phyloP scores from a whole-genome alignment of 2,329 filamentous ascomycete genomes.

The Pseudovirgaria hyperparasitica region DNA sequence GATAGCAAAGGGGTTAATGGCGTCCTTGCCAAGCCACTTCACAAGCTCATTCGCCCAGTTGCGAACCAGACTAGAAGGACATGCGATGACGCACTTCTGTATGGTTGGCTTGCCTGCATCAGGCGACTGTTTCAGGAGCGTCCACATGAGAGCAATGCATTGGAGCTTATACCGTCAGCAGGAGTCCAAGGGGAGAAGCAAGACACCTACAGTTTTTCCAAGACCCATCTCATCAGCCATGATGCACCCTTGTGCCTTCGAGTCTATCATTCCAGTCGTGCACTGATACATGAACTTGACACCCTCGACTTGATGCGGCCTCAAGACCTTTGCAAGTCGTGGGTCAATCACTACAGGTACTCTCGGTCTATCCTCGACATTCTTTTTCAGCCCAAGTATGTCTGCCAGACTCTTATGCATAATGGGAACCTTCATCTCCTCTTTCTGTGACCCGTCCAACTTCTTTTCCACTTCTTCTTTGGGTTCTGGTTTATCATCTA shows the following conservation, averaged over 20 bases:
- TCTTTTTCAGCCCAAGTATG: constrained; percentile 88
- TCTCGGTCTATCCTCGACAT: constrained; percentile 68
- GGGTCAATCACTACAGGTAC: constrained; percentile 98
- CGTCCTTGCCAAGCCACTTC: constrained; percentile 91
- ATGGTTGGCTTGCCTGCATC: constrained; percentile 91
- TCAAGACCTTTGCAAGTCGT: constrained; percentile 71
- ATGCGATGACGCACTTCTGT: constrained; percentile 93
- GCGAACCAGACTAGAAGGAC: constrained; percentile 86
- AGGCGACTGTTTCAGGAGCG: constrained; percentile 84
- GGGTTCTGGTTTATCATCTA: constrained; percentile 62
- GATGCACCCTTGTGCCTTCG: constrained; percentile 91
- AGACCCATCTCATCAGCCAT: constrained; percentile 99
- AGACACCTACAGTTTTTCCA: constrained; percentile 59
- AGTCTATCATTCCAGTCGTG: constrained; percentile 88
- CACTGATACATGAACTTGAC: constrained; percentile 96
- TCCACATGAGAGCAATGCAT: constrained; percentile 96
- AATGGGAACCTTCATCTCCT: constrained; percentile 49
- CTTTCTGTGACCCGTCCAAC: constrained; percentile 30
- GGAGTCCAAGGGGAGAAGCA: not conserved
- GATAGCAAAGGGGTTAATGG: constrained; percentile 85
- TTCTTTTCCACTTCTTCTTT: constrained; percentile 36
- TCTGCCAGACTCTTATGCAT: constrained; percentile 93
- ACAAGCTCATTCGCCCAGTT: constrained; percentile 97
- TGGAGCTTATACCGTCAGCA: constrained; percentile 44
- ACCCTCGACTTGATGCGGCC: constrained; percentile 94